A percentile compares a stretch with the other conserved stretches of the same genome.
These are phyloP conservation scores for Gossypium turneri DNA, from an alignment of 345 rosid genomes.

Conservation along the genomic window DNA sequence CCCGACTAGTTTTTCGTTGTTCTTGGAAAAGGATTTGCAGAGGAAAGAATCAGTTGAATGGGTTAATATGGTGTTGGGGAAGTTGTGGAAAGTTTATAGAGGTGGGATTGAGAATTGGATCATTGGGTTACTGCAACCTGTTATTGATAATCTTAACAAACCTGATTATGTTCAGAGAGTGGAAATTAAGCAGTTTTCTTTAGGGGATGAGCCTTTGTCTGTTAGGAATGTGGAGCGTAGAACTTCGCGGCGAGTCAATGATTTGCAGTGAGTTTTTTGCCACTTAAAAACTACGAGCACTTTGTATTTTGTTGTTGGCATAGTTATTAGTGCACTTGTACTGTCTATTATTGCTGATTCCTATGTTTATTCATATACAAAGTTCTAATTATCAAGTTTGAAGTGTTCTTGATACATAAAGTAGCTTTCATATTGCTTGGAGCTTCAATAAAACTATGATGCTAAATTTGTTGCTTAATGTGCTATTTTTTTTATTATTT, in stretches of 20 bases:
- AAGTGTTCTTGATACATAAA: background rate
- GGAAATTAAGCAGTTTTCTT: slow-evolving; percentile 84
- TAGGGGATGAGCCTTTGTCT: slow-evolving; percentile 93
- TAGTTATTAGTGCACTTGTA: background rate
- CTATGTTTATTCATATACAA: background rate
- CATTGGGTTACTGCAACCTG: slow-evolving; percentile 85
- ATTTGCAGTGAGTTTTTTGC: slow-evolving; percentile 73
- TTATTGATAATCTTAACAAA: slow-evolving; percentile 88
- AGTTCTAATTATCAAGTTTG: background rate
- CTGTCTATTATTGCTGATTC: background rate
- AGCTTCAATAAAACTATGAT: background rate
- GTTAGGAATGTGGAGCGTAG: slow-evolving; percentile 93
- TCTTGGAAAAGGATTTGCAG: slow-evolving; percentile 90
- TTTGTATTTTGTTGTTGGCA: background rate
- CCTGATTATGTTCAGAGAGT: slow-evolving; percentile 94
- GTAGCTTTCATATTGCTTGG: background rate
- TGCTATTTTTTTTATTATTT: background rate
- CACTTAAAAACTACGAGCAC: background rate
- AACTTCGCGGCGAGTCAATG: slow-evolving; percentile 87
- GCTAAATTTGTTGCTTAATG: background rate
- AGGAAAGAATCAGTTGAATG: slow-evolving; percentile 98
- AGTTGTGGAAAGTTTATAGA: slow-evolving; percentile 97
- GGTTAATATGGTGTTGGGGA: slow-evolving; percentile 98
- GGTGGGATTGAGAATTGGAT: slow-evolving; percentile 92
- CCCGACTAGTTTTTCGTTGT: slow-evolving; percentile 71